These are phyloP conservation scores for Psilocybe azurescens DNA, from an alignment of 768 basidiomycete genomes.

Conservation along the genomic window DNA sequence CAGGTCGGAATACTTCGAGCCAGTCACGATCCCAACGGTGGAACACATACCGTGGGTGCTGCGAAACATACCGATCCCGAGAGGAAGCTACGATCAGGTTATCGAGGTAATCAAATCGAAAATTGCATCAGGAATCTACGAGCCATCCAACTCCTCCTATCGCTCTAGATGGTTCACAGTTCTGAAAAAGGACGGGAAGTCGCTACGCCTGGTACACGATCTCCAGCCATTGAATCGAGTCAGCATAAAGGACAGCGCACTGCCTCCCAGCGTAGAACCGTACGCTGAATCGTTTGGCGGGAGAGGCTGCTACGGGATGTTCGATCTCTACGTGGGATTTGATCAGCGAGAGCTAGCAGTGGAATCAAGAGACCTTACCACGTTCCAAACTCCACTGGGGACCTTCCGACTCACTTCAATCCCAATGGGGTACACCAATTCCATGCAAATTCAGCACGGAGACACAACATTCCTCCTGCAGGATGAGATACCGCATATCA, in stretches of 20 bases:
- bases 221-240: conserved; percentile 34
- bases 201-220: conserved; percentile 30
- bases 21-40: conserved; percentile 26
- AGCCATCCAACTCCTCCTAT: conserved; percentile 9
- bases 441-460: conserved; percentile 36
- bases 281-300: conserved; percentile 12
- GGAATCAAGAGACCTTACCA: neutral
- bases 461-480: conserved; percentile 25
- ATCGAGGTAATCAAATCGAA: conserved; percentile 30
- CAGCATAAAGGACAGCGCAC: conserved; percentile 30
- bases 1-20: conserved; percentile 24
- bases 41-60: conserved; percentile 24
- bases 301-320: conserved; percentile 17
- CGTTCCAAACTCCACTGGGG: too few species aligned
- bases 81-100: conserved; percentile 7
- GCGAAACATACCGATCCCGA: conserved; percentile 35
- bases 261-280: conserved; percentile 22
- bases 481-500: conserved; percentile 27
- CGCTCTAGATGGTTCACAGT: conserved; percentile 6
- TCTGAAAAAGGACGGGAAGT: conserved; percentile 7
- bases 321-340: conserved; percentile 34
- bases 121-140: conserved; percentile 27
- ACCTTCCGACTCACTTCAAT: conserved; percentile 23
- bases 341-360: conserved; percentile 24
- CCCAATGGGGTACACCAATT: conserved; percentile 39